phyloP scores from a whole-genome alignment of 441 rosid species.

The Pelargonium fulgidum region DNA sequence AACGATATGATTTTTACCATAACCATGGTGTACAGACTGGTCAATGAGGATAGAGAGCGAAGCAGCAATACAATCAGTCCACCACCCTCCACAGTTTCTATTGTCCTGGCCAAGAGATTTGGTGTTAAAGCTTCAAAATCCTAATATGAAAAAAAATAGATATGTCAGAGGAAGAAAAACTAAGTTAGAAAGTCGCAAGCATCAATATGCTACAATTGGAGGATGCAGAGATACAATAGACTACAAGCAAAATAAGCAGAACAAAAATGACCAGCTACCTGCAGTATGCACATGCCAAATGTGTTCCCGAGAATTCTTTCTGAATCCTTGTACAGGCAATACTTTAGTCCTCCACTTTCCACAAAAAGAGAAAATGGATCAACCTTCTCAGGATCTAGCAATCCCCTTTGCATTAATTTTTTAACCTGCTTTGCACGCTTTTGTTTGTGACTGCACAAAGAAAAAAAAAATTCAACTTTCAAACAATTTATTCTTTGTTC shows the following conservation, averaged over 20 bases:
- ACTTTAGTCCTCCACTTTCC: constrained; percentile 74
- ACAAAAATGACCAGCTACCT: constrained; percentile 36
- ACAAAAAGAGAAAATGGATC: constrained; percentile 88
- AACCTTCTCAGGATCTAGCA: constrained; percentile 83
- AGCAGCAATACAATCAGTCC: constrained; percentile 75
- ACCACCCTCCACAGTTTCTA: constrained; percentile 99
- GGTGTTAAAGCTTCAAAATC: constrained; percentile 98
- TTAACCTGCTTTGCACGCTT: constrained; percentile 84
- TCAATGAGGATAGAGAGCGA: constrained; percentile 72
- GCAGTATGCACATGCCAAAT: constrained; percentile 91
- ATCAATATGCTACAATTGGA: neutral
- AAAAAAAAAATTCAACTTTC: constrained; percentile 6
- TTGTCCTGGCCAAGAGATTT: constrained; percentile 88
- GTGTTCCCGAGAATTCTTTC: constrained; percentile 88
- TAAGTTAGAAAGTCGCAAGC: neutral
- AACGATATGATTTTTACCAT: constrained; percentile 52
- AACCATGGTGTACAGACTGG: constrained; percentile 89
- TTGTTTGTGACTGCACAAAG: constrained; percentile 67
- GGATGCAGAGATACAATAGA: neutral
- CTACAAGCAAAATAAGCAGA: neutral
- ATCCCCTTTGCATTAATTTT: constrained; percentile 79
- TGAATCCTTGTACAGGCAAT: constrained; percentile 85
- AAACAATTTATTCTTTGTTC: neutral
- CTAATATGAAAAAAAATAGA: constrained; percentile 30
- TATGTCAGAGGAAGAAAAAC: neutral